phyloP scores from a whole-genome alignment of 306 rosid species.

The Vachellia collinsii region DNA sequence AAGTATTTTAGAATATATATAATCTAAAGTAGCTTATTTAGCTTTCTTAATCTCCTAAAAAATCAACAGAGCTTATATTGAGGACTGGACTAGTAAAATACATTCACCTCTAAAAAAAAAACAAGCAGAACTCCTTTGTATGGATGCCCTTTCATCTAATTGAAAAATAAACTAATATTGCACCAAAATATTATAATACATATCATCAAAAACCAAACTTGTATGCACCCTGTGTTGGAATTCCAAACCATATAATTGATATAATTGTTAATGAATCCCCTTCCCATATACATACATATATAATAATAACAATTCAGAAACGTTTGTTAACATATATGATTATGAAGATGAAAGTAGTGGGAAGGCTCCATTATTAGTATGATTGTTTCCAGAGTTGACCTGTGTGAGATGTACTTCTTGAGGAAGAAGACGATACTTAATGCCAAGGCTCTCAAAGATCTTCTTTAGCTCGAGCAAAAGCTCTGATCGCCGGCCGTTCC shows the following conservation, averaged over 20 bases:
- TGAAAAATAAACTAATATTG: not conserved
- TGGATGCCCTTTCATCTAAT: not conserved
- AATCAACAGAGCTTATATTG: too few relatives aligned
- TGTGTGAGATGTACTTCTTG: conserved; percentile 32
- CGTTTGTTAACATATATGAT: not conserved
- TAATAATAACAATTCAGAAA: not conserved
- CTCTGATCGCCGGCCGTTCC: conserved; percentile 19
- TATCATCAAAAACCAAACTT: not conserved
- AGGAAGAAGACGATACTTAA: conserved; percentile 34
- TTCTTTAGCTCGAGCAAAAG: conserved; percentile 23
- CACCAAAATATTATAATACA: not conserved
- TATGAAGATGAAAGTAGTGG: conserved; percentile 2
- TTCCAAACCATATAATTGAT: not conserved
- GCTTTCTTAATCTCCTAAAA: too few relatives aligned
- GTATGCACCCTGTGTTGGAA: not conserved
- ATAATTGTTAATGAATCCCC: not conserved
- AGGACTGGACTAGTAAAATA: not conserved
- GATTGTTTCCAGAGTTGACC: conserved; percentile 1
- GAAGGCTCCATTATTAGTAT: conserved; percentile 4
- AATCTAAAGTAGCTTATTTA: too few relatives aligned
- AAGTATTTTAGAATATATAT: too few relatives aligned
- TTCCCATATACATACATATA: not conserved
- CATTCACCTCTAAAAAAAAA: not conserved
- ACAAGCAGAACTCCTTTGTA: not conserved
- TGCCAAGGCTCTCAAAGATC: conserved; percentile 29